Base-by-base conservation (phyloP, 345 rosid species). In the Camelina hispida region DNA sequence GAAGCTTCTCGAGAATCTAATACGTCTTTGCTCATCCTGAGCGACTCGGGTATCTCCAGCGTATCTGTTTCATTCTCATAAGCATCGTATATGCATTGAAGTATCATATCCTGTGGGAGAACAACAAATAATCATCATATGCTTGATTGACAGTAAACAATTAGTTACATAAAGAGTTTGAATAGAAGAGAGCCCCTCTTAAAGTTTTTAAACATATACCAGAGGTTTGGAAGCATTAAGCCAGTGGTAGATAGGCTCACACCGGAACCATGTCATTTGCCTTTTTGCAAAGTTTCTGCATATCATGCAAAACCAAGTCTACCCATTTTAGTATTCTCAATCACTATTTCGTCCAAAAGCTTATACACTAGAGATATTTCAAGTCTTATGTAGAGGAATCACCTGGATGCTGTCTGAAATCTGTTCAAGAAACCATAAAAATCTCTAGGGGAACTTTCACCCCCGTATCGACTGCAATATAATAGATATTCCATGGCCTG, bases 231-330 rank as follows among this genome's bases (percentile, higher is more conserved):
- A 88, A 76, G 97, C 98, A 81, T 91, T 78, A 30, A 94, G 89
- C 98, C 98, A 94, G 46, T 91, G 87, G 83, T 94, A 94, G 68
- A 88, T 85, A 51, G 74, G 87, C 81, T 91, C 98, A 76, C 78
- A 87, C 35, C 95, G 84, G 51, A 91, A 91, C 98, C 98, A 94
- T 43, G 98, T 94, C 86, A 91, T 77, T 80, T 94, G 98, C 81
- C 96, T 81, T 80, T 93, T 91, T 4, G 96, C 97, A 83, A 94
- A 91, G 81, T 94, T 94, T 83, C 98, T 91, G 84, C 69, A 42
- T 35, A 72, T 57, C 59, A 78, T 66, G 34, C 28, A 38, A 25
- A 25, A 55, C n/a, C 70, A 65, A 77, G 13, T 58, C 55, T 64
- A 42, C 55, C 18, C 10, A 20, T 62, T 61, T 62, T 62, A 76